Evolutionary conservation across 1,284 basidiomycete genomes (phyloP).

Genomic region (Thelephora terrestris): DNA sequence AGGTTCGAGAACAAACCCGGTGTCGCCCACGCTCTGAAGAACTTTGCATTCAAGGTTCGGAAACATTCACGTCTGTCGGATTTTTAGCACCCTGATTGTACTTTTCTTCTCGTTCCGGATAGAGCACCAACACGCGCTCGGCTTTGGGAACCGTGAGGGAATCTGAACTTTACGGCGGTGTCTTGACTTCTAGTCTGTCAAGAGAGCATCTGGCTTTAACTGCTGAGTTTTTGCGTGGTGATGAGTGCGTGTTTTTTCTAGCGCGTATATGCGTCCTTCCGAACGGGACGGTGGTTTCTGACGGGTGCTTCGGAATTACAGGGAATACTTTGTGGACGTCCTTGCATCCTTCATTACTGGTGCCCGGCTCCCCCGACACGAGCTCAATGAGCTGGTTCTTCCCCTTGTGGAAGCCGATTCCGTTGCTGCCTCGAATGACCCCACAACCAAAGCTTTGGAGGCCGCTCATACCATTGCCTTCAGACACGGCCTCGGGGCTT

Average conservation of each 20-base stretch:
- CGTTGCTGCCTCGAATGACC: constrained; percentile 48
- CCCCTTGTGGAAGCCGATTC: constrained; percentile 69
- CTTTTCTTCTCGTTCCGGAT: constrained; percentile 2
- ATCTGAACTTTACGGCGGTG: constrained; percentile 90
- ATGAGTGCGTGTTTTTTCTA: constrained; percentile 68
- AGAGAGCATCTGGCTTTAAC: constrained; percentile 85
- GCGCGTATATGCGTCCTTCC: constrained; percentile 1
- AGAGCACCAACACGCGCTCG: constrained; percentile 81
- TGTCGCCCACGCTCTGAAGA: constrained; percentile 87
- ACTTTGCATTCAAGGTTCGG: constrained; percentile 91
- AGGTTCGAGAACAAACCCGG: constrained; percentile 81
- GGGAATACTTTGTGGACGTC: constrained; percentile 79
- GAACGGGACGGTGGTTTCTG: background rate
- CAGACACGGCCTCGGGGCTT: constrained; percentile 83
- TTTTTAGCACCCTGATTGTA: constrained; percentile 1
- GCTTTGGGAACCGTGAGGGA: constrained; percentile 88
- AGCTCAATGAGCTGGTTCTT: constrained; percentile 79
- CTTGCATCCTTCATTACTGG: constrained; percentile 78
- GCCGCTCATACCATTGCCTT: constrained; percentile 83
- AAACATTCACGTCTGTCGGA: background rate
- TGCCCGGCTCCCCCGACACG: constrained; percentile 77
- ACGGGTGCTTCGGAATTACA: constrained; percentile 22
- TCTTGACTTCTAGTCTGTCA: constrained; percentile 78
- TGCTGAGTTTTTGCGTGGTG: constrained; percentile 91
- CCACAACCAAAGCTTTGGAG: constrained; percentile 65